These are phyloP conservation scores for Lithospermum erythrorhizon DNA, from an alignment of 257 asterid species.

Conservation along the genomic window DNA sequence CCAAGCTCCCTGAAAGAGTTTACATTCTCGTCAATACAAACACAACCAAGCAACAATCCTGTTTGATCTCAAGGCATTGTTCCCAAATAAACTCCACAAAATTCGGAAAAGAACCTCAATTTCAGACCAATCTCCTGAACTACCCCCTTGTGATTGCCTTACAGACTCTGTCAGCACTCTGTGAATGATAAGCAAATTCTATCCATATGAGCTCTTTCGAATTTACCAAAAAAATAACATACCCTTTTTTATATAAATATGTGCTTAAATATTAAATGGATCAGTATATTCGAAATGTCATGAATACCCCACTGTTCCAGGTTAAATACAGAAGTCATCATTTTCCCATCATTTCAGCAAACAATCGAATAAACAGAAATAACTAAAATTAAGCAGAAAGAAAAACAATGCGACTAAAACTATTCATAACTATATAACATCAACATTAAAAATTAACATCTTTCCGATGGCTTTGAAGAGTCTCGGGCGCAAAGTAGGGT, in stretches of 20 bases:
- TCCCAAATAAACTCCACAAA: not conserved
- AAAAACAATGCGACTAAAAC: not conserved
- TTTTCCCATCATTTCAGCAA: too few relatives aligned
- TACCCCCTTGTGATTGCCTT: slow-evolving; percentile 59
- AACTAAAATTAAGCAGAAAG: too few relatives aligned
- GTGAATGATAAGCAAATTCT: slow-evolving; percentile 16
- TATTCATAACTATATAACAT: too few relatives aligned
- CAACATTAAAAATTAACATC: too few relatives aligned
- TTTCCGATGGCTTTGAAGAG: too few relatives aligned
- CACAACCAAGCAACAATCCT: not conserved
- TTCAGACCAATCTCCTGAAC: slow-evolving; percentile 71
- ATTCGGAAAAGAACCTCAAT: slow-evolving; percentile 40
- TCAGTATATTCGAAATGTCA: too few relatives aligned
- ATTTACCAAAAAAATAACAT: not conserved
- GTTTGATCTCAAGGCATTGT: not conserved
- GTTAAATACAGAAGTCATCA: too few relatives aligned
- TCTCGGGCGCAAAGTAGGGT: too few relatives aligned
- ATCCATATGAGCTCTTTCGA: slow-evolving; percentile 1
- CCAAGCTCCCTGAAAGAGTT: slow-evolving; percentile 74
- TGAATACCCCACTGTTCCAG: too few relatives aligned
- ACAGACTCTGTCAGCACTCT: slow-evolving; percentile 72
- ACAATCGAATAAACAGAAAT: too few relatives aligned
- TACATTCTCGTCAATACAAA: not conserved
- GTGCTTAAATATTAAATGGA: too few relatives aligned
- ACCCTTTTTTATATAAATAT: not conserved